Conservation (phyloP, 139 green algal genomes). For the Micractinium sp. region DNA sequence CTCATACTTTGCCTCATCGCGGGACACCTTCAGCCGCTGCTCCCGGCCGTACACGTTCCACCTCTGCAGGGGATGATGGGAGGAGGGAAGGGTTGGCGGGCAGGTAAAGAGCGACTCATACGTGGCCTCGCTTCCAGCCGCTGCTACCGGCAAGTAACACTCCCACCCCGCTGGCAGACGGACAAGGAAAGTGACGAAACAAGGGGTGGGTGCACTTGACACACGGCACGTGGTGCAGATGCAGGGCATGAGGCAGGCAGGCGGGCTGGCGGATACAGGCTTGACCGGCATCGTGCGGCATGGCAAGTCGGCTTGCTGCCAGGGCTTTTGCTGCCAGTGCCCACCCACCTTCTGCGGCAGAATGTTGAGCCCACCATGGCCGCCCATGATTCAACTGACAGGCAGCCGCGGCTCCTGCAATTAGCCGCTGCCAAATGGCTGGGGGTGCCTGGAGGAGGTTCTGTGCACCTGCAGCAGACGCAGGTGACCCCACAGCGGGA, state of each 20-base stretch:
- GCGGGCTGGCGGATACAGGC: not conserved
- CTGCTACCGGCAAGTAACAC: no score
- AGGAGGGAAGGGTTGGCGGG: not conserved
- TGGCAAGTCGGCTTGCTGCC: no score
- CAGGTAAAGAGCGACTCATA: not conserved
- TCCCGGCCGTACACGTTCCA: slow-evolving; percentile 81
- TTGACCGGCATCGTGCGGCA: no score
- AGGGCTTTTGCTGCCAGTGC: no score
- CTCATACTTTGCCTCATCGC: slow-evolving; percentile 61
- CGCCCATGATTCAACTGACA: slow-evolving; percentile 74
- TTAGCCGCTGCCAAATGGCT: no score
- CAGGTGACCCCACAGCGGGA: no score
- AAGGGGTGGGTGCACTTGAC: no score
- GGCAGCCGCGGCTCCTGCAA: no score
- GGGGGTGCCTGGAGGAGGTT: no score
- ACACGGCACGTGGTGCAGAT: not conserved
- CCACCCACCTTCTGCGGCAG: slow-evolving; percentile 74
- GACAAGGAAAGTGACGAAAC: not conserved
- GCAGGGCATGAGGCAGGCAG: not conserved
- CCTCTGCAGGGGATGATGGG: slow-evolving; percentile 43
- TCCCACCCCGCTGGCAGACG: no score
- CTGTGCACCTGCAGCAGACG: no score
- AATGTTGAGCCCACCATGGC: slow-evolving; percentile 97
- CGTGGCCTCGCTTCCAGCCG: no score
- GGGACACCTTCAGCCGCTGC: slow-evolving; percentile 78